Percentiles rank a stretch among this genome's conserved stretches.
These are phyloP conservation scores for Monosporascus cannonballus DNA, from an alignment of 2,329 filamentous ascomycete species.

Conservation along the genomic window DNA sequence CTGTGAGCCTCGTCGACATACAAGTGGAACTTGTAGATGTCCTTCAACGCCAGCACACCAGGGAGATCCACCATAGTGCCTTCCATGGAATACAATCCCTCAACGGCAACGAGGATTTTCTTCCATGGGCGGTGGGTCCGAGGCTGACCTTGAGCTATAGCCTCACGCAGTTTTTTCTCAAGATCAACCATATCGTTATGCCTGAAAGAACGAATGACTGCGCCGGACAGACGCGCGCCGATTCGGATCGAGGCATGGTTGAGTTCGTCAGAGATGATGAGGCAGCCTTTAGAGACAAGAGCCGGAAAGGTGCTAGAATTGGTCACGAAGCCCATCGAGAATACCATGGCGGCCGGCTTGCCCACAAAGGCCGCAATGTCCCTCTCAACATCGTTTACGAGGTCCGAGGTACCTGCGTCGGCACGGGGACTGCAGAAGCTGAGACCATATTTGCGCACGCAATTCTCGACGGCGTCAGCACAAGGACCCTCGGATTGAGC, in stretches of 20 bases:
- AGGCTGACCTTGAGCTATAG: conserved; percentile 92
- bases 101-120: conserved; percentile 94
- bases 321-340: conserved; percentile 98
- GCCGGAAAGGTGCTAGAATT: conserved; percentile 92
- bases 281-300: conserved; percentile 83
- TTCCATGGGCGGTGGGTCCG: conserved; percentile 99
- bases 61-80: conserved; percentile 98
- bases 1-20: conserved; percentile 98
- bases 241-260: conserved; percentile 98
- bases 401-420: conserved; percentile 80
- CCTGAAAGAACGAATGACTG: conserved; percentile 93
- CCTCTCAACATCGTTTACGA: conserved; percentile 83
- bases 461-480: conserved; percentile 85
- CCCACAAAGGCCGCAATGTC: conserved; percentile 87
- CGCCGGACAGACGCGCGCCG: conserved; percentile 86
- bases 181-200: conserved; percentile 93
- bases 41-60: conserved; percentile 77
- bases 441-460: conserved; percentile 78
- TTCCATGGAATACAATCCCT: conserved; percentile 99
- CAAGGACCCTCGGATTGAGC: conserved; percentile 96
- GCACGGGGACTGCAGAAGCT: conserved; percentile 73
- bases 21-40: conserved; percentile 93
- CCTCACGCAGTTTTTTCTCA: conserved; percentile 80
- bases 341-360: conserved; percentile 91
- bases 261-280: conserved; percentile 93